Evolutionary conservation across 1,284 basidiomycete genomes (phyloP), one percentile per base, ranked within the genome.

Genomic region (Phellinidium pouzarii): DNA sequence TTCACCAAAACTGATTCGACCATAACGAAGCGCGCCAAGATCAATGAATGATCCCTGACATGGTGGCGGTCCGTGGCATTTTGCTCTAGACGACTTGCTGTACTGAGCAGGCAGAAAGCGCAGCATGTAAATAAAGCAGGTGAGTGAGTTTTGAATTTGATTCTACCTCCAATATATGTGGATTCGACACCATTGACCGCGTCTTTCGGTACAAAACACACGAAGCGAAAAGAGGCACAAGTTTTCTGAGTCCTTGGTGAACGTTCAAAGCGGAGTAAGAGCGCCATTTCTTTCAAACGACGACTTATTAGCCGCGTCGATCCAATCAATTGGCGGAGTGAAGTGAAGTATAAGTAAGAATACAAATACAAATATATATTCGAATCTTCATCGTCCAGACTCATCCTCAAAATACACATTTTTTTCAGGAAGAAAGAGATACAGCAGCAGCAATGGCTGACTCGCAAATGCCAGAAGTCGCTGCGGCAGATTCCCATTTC

Each of bases 41-140:
- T 71, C 68, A 38, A 89, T 77, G 1, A 62, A 50, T 0, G 76
- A 68, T 20, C 78, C 80, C 31, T 75, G 75, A 66, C 86, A 87
- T 5, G 80, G 77, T 1, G 71, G 58, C 9, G 75, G 73, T 0
- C 80, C 82, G 65, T 82, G 77, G 63, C 86, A 89, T 59, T 79
- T 79, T 1, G 82, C 82, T 49, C 78, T 73, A 7, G 75, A 71
- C 55, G 79, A 84, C 67, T 78, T 84, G 66, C 80, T 83, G 59
- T 89, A 89, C 85, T 88, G 59, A 38, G 25, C 5, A 11, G 14
- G 23, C 25, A 17, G 14, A 29, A 14, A 31, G 23, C 25, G n/a
- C 8, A 25, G 40, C 22, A 19, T 17, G 7, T 22, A 11, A 42
- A 6, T n/a, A 12, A 5, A 9, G 4, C 4, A 31, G 2, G 23